Percentiles rank a stretch among this genome's conserved stretches.
phyloP scores from a whole-genome alignment of 2,329 filamentous ascomycete genomes.

The Clonostachys sp. region DNA sequence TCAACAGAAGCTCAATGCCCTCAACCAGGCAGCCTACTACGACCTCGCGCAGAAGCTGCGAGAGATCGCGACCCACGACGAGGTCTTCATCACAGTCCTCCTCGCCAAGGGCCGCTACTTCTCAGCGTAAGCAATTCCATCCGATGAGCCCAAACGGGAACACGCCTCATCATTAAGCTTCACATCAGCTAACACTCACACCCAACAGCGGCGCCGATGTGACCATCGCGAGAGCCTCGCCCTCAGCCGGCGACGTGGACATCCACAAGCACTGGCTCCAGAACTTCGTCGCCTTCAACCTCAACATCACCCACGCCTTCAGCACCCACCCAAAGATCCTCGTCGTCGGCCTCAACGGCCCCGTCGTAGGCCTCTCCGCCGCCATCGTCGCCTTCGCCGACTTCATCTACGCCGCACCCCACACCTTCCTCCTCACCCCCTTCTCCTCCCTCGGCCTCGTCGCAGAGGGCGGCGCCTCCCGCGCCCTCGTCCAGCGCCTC shows the following conservation, averaged over 20 bases:
- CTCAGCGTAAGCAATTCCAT: conserved; percentile 67
- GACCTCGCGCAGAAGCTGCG: conserved; percentile 67
- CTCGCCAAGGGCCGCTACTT: conserved; percentile 81
- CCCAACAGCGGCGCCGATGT: conserved; percentile 74
- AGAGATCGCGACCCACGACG: conserved; percentile 72
- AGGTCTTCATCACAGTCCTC: conserved; percentile 80
- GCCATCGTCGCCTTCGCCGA: conserved; percentile 80
- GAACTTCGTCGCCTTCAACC: conserved; percentile 77
- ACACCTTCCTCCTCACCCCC: conserved; percentile 83
- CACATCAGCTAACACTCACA: background rate
- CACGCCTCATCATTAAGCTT: too few species aligned
- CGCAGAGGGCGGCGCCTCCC: conserved; percentile 77
- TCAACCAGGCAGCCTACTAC: conserved; percentile 71
- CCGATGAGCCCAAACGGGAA: background rate
- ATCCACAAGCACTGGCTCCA: conserved; percentile 54
- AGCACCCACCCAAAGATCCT: conserved; percentile 94
- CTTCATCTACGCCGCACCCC: conserved; percentile 84
- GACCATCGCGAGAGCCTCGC: conserved; percentile 40
- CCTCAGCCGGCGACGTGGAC: conserved; percentile 29
- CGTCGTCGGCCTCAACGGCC: conserved; percentile 85
- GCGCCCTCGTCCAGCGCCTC: conserved; percentile 74
- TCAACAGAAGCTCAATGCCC: conserved; percentile 81
- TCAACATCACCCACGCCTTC: conserved; percentile 86
- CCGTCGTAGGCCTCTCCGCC: conserved; percentile 82
- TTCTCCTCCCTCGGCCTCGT: conserved; percentile 89